Evolutionary conservation across 2,329 filamentous ascomycete genomes (phyloP), one percentile per base, ranked within the genome.

Genomic region (Plectosphaerella sp.): DNA sequence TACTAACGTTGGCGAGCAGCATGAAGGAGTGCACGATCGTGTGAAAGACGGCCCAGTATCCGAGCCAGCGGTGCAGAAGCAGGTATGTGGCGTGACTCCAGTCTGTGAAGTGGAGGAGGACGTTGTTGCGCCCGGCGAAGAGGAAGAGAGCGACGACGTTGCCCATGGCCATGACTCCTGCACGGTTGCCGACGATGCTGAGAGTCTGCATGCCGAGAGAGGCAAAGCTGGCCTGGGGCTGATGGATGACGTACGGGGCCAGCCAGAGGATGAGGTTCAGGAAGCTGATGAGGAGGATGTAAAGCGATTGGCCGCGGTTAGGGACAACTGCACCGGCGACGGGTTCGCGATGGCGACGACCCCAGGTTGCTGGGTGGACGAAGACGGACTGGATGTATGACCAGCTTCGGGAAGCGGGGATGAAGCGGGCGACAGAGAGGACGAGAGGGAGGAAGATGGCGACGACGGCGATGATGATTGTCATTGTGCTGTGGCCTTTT

Each of bases 251-350:
- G 49, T 68, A 71, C 2, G 64, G 64, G 11, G 65, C 59, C 15
- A 63, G 60, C 5, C 55, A 58, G 2, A 72, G 60, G 12, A 71
- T 45, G 12, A 69, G 51, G 53, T 76, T 76, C 18, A 74, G 57
- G 15, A 60, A 55, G 16, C 72, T 53, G 16, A 76, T 62, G 46
- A 71, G 61, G 11, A 64, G 43, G 35, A 80, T 72, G 58, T 73
- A 78, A 12, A 78, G 49, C 8, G 63, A 59, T 43, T 78, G 75
- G 1, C 74, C 74, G 1, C 67, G 52, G 1, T 72, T 77, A 0
- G 75, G 75, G 0, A 67, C 52, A 7, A 65, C 59, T 2, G 58
- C 64, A 1, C 46, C 49, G 4, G 48, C 33, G 39, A 59, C 18
- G 0, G 65, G 62, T 0, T 58, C 55, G 8, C 55, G 58, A 25